Evolutionary conservation across 2,329 filamentous ascomycete genomes (phyloP), one percentile per base, ranked within the genome.

Genomic region (Botrytis fragariae): DNA sequence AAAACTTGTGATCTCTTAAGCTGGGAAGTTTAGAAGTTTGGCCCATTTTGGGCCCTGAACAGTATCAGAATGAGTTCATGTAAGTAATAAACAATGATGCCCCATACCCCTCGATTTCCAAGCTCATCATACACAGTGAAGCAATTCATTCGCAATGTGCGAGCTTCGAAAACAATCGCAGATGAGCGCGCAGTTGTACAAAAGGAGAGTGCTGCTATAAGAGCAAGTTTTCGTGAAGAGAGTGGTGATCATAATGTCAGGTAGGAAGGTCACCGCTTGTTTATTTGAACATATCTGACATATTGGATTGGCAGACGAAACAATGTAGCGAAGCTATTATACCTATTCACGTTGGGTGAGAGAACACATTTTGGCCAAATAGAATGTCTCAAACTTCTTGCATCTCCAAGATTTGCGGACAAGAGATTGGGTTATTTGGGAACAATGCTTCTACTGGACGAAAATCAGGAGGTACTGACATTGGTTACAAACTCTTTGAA

Each of bases 141-240:
- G 86, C 96, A 98, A 86, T 99, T 99, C 85, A 99, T 99, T 84
- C 95, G 96, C 82, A 98, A 98, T 85, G 96, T 99, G 82, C 94
- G 96, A 83, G 95, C 96, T 75, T 94, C 96, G 75, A 99, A 99
- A 87, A 99, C 96, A 51, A 98, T 99, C 82, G 97, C 97, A 82
- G 96, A 99, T 84, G 96, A 99, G 86, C 91, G 96, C 82, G 95
- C 96, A 70, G 96, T 99, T 73, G 97, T 99, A 76, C 96, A 98
- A 81, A 99, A 99, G 84, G 96, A 99, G 86, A 99, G 96, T 84
- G 96, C 96, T 74, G 93, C 95, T 65, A 99, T 99, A 82, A 90
- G 96, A 84, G 94, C 96, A 78, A 98, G 95, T 85, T 99, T 99
- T 83, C 90, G 96, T 81, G 96, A 99, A 84, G 96, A 99, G 85